These are phyloP conservation scores for Candida vaughaniae DNA, from an alignment of 805 yeast species.

Conservation along the genomic window DNA sequence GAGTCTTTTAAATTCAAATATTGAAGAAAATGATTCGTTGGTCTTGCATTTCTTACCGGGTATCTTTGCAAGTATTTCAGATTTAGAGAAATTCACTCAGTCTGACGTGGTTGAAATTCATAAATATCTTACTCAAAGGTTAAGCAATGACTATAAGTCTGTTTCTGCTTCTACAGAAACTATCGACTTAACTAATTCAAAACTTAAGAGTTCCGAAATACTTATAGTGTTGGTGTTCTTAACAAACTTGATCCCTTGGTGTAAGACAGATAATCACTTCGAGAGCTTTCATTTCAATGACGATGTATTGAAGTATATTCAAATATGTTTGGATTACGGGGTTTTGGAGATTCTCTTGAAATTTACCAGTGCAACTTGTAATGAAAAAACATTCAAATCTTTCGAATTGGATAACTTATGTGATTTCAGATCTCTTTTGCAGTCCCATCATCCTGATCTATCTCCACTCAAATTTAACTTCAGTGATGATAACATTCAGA, in stretches of 20 bases:
- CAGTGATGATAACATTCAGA: constrained; percentile 25
- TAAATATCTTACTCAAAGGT: constrained; percentile 35
- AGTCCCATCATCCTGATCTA: constrained; percentile 62
- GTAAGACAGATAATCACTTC: constrained; percentile 48
- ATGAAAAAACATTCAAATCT: constrained; percentile 30
- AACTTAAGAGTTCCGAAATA: constrained; percentile 37
- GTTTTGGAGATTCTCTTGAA: constrained; percentile 69
- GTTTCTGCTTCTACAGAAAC: constrained; percentile 14
- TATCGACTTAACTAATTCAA: constrained; percentile 33
- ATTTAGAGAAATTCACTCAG: constrained; percentile 29
- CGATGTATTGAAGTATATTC: constrained; percentile 60
- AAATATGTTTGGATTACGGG: constrained; percentile 58
- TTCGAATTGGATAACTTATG: constrained; percentile 51
- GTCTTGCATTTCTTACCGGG: constrained; percentile 65
- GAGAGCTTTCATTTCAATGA: constrained; percentile 51
- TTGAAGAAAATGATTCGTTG: constrained; percentile 62
- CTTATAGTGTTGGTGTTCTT: constrained; percentile 50
- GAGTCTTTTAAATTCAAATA: constrained; percentile 40
- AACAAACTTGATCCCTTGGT: constrained; percentile 65
- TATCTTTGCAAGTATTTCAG: constrained; percentile 45
- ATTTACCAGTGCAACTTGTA: constrained; percentile 55
- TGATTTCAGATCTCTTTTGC: constrained; percentile 65
- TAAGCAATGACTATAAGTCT: constrained; percentile 24
- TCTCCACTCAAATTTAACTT: constrained; percentile 49
- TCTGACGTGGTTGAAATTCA: constrained; percentile 29